Percentiles rank a stretch among this genome's conserved stretches.
Evolutionary conservation across 192 early-diverging fungal genomes (phyloP).

Genomic region (Coemansia sp.): DNA sequence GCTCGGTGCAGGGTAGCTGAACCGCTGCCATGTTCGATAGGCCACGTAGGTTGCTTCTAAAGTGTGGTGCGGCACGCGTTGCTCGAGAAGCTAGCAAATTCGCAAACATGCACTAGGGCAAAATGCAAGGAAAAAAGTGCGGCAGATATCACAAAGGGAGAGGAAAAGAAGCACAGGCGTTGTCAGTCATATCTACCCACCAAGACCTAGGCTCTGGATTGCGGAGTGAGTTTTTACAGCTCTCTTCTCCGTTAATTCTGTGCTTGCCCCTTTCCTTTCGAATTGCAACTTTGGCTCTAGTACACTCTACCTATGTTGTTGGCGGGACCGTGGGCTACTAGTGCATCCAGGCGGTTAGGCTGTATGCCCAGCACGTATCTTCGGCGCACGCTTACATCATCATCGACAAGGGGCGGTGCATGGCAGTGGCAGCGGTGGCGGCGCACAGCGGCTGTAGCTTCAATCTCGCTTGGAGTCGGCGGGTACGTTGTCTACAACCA

Average conservation of each 20-base stretch:
- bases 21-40: background rate
- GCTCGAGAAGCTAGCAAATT: background rate
- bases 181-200: background rate
- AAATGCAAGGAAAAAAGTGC: background rate
- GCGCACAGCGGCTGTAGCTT: conserved; percentile 5
- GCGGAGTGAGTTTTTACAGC: background rate
- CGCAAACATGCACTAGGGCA: background rate
- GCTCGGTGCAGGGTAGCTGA: conserved; percentile 16
- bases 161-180: background rate
- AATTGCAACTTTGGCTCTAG: background rate
- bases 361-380: background rate
- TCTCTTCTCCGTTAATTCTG: background rate
- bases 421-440: conserved; percentile 17
- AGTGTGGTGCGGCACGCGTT: background rate
- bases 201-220: background rate
- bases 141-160: background rate
- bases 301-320: background rate
- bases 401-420: background rate
- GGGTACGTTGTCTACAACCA: conserved; percentile 34
- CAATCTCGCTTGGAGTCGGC: conserved; percentile 2
- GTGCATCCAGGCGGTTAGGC: background rate
- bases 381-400: background rate
- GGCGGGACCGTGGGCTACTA: background rate
- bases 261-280: background rate
- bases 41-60: background rate